Evolutionary conservation across 495 filamentous ascomycete genomes (phyloP), one percentile per base, ranked within the genome.

Genomic region (Hypoxylon lienhwacheense): DNA sequence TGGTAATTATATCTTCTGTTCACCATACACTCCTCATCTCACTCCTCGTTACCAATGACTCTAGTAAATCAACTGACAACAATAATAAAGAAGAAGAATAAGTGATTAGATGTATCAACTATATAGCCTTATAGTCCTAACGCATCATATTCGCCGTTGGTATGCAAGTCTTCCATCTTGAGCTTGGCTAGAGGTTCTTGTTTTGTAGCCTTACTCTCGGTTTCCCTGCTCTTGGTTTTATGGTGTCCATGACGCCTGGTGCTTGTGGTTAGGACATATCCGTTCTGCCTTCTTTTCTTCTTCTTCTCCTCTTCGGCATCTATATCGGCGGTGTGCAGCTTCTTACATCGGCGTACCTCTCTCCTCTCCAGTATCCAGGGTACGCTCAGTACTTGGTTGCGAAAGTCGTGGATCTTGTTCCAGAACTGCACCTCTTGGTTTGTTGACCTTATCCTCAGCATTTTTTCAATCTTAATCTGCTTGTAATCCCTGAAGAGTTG

Each of bases 371-470:
- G 43, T 7, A 76, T 56, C 91, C 91, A 96, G 5, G 89, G 88
- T 45, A 70, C 70, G 7, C 71, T 70, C 20, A 97, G 76, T 5
- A 90, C 75, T 6, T 87, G 77, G 10, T 67, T 71, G 17, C 82
- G 75, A 58, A 89, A 92, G 46, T 74, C 70, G 5, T 72, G 63
- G 8, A 82, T 78, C 68, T 88, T 83, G 17, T 81, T 77, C 83
- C 91, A 86, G n/a, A 89, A 90, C 10, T 67, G 63, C 20, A 88
- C 85, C 65, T 98, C 93, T 17, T 85, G 80, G 53, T 84, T 84
- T n/a, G 86, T 90, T 26, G 84, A 79, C 0, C 55, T 53, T 0
- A 92, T 43, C 0, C 78, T 61, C 36, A 67, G 71, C 14, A 91
- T 72, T 21, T 86, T 85, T 59, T 91, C 85, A 4, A 90, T 67